These are phyloP conservation scores for Boletus austroedulis DNA, from an alignment of 1,284 basidiomycete genomes.

Conservation along the genomic window DNA sequence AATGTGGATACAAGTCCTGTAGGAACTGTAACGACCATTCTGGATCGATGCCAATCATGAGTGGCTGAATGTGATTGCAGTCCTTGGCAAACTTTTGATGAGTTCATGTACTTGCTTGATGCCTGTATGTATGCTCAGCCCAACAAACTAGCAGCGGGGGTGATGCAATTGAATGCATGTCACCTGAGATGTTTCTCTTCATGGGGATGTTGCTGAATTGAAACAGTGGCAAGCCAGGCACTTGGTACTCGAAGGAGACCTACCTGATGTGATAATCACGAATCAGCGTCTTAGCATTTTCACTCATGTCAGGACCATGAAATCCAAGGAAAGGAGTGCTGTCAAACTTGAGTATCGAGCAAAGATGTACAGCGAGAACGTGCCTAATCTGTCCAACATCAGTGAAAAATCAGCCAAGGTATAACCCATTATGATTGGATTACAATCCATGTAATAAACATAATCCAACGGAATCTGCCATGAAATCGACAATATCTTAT, in stretches of 20 bases:
- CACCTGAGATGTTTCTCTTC: slow-evolving; percentile 57
- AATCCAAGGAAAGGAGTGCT: slow-evolving; percentile 75
- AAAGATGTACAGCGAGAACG: not conserved
- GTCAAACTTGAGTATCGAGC: not conserved
- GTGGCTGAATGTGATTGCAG: slow-evolving; percentile 51
- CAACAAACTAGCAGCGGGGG: not conserved
- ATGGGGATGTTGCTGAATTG: slow-evolving; percentile 58
- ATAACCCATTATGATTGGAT: too few species aligned
- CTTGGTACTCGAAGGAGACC: slow-evolving; percentile 1
- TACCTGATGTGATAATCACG: slow-evolving; percentile 60
- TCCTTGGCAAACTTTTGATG: slow-evolving; percentile 49
- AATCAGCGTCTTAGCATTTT: slow-evolving; percentile 57
- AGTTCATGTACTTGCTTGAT: slow-evolving; percentile 49
- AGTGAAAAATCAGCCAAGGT: too few species aligned
- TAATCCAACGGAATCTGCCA: too few species aligned
- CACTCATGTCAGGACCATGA: slow-evolving; percentile 51
- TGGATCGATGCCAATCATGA: slow-evolving; percentile 69
- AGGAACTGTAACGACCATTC: slow-evolving; percentile 48
- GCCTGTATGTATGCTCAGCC: slow-evolving; percentile 36
- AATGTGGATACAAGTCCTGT: slow-evolving; percentile 66
- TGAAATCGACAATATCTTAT: too few species aligned
- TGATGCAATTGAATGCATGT: not conserved
- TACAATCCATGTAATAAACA: too few species aligned
- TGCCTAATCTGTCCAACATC: slow-evolving; percentile 48
- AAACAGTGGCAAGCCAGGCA: not conserved